Evolutionary conservation across 2,329 filamentous ascomycete genomes (phyloP), one percentile per base, ranked within the genome.

Genomic region (Colletotrichum theobromicola): DNA sequence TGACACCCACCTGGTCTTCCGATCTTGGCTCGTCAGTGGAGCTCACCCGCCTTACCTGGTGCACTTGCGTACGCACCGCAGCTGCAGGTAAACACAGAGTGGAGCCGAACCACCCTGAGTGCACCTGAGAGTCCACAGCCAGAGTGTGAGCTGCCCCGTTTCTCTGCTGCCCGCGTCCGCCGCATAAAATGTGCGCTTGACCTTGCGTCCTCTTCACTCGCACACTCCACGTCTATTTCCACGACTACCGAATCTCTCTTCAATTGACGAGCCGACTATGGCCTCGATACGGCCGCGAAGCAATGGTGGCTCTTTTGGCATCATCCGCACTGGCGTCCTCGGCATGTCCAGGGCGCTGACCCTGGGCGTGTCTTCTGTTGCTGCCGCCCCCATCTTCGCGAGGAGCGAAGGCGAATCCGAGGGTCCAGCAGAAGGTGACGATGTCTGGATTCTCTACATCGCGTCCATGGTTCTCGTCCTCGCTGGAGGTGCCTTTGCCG

Each of bases 401-500:
- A 75, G 78, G 37, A 82, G 80, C 34, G 85, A 85, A 60, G 82
- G 83, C 72, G 84, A 88, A 60, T 83, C 88, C 70, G 87, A 85
- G 42, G 87, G 88, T 75, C 87, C 91, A 69, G 83, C 85, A 9
- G 86, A 89, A 28, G 93, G 93, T 76, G 89, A 92, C 9, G 90
- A 90, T 65, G 86, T 98, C 78, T 98, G 94, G 94, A 87, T 96
- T 60, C 95, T 98, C 81, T 90, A 97, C 76, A 88, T 92, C 70
- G 89, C 95, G 34, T 97, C 96, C 21, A 90, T 95, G 74, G 89
- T 92, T 28, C 89, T 99, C 71, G 97, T 98, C 12, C 87, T 98
- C 75, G 90, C 94, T 1, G 97, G 97, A 76, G 97, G 97, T 76
- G 95, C 95, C 50, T 99, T 99, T 86, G 97, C 97, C 12, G 97